Percentiles rank a stretch among this genome's conserved stretches.
Evolutionary conservation across 208 protist species (phyloP).

Genomic region (Wallacemonas sp.): DNA sequence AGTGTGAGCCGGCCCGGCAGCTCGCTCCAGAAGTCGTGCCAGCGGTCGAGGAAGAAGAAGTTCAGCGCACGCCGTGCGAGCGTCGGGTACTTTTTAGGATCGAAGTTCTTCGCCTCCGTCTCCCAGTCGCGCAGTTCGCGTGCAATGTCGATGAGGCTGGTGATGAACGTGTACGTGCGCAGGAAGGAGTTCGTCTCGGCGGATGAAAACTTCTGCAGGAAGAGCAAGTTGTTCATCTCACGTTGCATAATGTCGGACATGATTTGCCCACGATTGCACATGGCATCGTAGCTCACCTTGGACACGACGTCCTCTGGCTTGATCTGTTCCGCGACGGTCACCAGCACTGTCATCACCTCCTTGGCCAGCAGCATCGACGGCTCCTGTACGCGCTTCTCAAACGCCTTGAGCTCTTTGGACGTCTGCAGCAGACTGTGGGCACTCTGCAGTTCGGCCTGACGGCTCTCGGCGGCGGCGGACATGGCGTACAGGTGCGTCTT

Average conservation of each 20-base stretch:
- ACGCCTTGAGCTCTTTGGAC: conserved; percentile 21
- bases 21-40: conserved; percentile 64
- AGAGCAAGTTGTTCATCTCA: conserved; percentile 32
- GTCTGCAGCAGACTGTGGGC: background rate
- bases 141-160: conserved; percentile 48
- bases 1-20: conserved; percentile 63
- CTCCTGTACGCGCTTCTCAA: conserved; percentile 31
- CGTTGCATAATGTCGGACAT: conserved; percentile 37
- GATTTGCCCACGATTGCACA: conserved; percentile 29
- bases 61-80: conserved; percentile 35
- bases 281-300: conserved; percentile 36
- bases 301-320: conserved; percentile 34
- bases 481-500: conserved; percentile 45
- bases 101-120: conserved; percentile 46
- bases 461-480: conserved; percentile 29
- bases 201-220: conserved; percentile 27
- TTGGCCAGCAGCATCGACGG: conserved; percentile 38
- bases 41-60: conserved; percentile 68
- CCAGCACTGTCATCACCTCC: conserved; percentile 49
- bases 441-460: conserved; percentile 25
- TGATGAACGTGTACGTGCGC: conserved; percentile 36
- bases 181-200: conserved; percentile 46
- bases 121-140: conserved; percentile 50
- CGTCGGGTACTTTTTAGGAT: conserved; percentile 50
- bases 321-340: conserved; percentile 29